Evolutionary conservation across 2,329 filamentous ascomycete species (phyloP), one percentile per base, ranked within the genome.

Genomic region (Xylaria arbuscula): DNA sequence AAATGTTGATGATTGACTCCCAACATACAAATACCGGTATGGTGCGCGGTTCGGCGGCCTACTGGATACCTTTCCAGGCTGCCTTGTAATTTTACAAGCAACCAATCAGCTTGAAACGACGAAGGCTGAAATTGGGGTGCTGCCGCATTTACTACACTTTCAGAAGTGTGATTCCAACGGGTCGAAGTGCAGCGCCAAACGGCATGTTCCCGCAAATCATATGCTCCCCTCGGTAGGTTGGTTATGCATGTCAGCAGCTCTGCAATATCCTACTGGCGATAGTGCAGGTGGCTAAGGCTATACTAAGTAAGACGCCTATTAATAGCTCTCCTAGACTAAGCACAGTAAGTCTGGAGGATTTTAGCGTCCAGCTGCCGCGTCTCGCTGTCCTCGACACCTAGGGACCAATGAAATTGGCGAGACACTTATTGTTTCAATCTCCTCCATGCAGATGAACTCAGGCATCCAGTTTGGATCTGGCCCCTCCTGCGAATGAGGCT

Each of bases 221-320:
- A 24, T 10, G 47, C 28, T 28, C 47, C 9, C n/a, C n/a, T 47
- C 19, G 47, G 8, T 24, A 11, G 15, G 22, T 4, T 28, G 28
- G 24, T 28, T 11, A 54, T 54, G 51, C 51, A 54, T 54, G 28
- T 54, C 32, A 36, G 32, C 32, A n/a, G 17, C n/a, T 54, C 50
- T 36, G 17, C 36, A 54, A 17, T 6, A 54, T 36, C 28, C 3
- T 36, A n/a, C 0, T 13, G 28, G 15, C 13, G 19, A 54, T 19
- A 11, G 9, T 15, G 10, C 5, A 19, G 32, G 9, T 38, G 28
- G n/a, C 17, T 38, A n/a, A 19, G 28, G 28, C 51, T 36, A 54
- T 17, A n/a, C n/a, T n/a, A n/a, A n/a, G n/a, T n/a, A 28, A 32
- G 6, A 8, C 17, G 22, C 11, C 22, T 51, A 3, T 51, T 51